Evolutionary conservation across 2,329 filamentous ascomycete species (phyloP).

Genomic region (Penicillium sp.): DNA sequence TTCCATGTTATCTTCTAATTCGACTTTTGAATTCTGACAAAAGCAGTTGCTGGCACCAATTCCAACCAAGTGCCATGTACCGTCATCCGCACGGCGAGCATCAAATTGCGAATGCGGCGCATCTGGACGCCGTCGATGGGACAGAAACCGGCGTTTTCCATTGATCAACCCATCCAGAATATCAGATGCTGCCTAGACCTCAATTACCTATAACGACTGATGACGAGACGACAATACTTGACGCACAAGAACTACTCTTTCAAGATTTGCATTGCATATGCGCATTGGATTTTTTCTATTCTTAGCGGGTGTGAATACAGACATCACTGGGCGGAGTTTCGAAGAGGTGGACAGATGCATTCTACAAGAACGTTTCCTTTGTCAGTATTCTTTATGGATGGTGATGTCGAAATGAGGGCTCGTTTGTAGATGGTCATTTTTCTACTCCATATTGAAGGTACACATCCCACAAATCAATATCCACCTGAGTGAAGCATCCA

Average conservation of each 20-base stretch:
- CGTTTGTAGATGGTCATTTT: no score
- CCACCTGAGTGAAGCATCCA: no score
- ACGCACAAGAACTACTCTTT: constrained; percentile 1
- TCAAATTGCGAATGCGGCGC: constrained; percentile 22
- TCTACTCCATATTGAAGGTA: no score
- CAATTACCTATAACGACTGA: constrained; percentile 17
- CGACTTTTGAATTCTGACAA: constrained; percentile 4
- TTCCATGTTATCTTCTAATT: neutral
- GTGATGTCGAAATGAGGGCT: no score
- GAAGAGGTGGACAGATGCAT: neutral
- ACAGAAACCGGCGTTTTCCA: constrained; percentile 13
- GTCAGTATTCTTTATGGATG: neutral
- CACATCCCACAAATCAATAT: no score
- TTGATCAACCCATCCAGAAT: neutral
- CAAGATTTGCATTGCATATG: neutral
- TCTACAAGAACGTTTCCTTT: neutral
- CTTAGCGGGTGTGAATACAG: neutral
- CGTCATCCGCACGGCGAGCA: constrained; percentile 34
- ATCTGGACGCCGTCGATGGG: constrained; percentile 28
- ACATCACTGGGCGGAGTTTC: neutral
- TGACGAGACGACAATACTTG: constrained; percentile 18
- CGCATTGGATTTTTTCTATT: neutral
- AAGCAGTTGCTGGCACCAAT: constrained; percentile 50
- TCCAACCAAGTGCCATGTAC: constrained; percentile 37
- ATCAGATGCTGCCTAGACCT: neutral